phyloP scores from a whole-genome alignment of 768 basidiomycete genomes.

The Tulasnella sp. region DNA sequence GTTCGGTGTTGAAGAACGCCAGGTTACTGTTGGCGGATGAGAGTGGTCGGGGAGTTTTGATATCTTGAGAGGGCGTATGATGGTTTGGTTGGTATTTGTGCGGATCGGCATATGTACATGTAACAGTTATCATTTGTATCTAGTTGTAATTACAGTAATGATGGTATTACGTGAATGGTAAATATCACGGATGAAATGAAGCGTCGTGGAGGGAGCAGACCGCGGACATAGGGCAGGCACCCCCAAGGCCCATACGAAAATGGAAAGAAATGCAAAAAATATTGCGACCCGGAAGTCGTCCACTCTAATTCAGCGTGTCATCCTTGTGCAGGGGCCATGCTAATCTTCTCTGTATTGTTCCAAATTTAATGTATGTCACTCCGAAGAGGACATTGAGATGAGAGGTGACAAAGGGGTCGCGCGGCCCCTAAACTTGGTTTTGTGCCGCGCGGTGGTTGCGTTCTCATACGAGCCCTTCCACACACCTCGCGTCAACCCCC shows the following conservation, averaged over 20 bases:
- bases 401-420: background rate
- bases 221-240: no score
- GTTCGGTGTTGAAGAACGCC: slow-evolving; percentile 2
- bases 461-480: no score
- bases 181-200: no score
- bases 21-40: background rate
- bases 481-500: no score
- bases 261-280: background rate
- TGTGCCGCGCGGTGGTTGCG: background rate
- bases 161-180: no score
- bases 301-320: slow-evolving; percentile 68
- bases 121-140: no score
- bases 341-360: slow-evolving; percentile 99
- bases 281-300: slow-evolving; percentile 21
- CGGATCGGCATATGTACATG: no score
- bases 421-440: background rate
- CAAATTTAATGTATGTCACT: slow-evolving; percentile 98
- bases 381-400: slow-evolving; percentile 52
- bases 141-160: no score
- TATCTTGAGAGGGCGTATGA: background rate
- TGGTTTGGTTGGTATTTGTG: no score
- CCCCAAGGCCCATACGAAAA: no score
- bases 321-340: slow-evolving; percentile 99
- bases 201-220: no score
- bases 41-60: background rate